Percentiles rank a stretch among this genome's conserved stretches.
Conservation (phyloP, 1,284 basidiomycete species). For the Sporisorium scitamineum region DNA sequence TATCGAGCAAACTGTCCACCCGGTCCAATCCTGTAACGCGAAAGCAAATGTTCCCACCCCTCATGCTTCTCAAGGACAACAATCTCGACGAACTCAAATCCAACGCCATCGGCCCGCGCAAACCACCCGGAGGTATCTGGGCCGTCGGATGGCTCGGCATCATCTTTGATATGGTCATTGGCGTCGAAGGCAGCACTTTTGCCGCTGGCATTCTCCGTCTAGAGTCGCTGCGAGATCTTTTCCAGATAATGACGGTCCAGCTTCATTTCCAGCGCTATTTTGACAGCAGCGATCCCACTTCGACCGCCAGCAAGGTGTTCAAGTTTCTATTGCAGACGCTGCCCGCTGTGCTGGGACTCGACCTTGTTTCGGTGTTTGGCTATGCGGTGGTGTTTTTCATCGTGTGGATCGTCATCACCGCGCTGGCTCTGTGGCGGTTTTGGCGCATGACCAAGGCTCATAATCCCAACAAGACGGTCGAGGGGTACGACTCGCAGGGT, state of each 20-base stretch:
- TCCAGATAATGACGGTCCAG: slow-evolving; percentile 58
- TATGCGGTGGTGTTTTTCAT: slow-evolving; percentile 57
- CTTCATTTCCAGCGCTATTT: slow-evolving; percentile 48
- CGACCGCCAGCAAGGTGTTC: slow-evolving; percentile 20
- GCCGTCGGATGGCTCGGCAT: slow-evolving; percentile 52
- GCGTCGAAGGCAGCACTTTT: slow-evolving; percentile 60
- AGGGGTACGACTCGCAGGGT: slow-evolving; percentile 60
- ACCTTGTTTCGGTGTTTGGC: slow-evolving; percentile 63
- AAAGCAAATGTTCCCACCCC: slow-evolving; percentile 59
- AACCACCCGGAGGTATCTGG: slow-evolving; percentile 57
- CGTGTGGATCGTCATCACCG: slow-evolving; percentile 51
- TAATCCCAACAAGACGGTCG: slow-evolving; percentile 58
- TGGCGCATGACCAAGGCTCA: slow-evolving; percentile 56
- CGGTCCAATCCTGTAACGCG: slow-evolving; percentile 42
- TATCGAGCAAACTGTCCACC: slow-evolving; percentile 49
- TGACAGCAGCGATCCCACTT: slow-evolving; percentile 30
- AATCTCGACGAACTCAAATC: slow-evolving; percentile 64
- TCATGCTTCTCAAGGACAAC: slow-evolving; percentile 59
- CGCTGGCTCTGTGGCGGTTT: slow-evolving; percentile 46
- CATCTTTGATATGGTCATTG: slow-evolving; percentile 62
- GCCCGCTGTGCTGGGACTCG: slow-evolving; percentile 56
- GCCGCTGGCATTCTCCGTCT: slow-evolving; percentile 60
- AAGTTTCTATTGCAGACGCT: slow-evolving; percentile 54
- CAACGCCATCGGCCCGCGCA: slow-evolving; percentile 62
- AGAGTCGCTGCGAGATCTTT: slow-evolving; percentile 57